phyloP scores from a whole-genome alignment of 495 filamentous ascomycete genomes.

The Podospora pseudoanserina region DNA sequence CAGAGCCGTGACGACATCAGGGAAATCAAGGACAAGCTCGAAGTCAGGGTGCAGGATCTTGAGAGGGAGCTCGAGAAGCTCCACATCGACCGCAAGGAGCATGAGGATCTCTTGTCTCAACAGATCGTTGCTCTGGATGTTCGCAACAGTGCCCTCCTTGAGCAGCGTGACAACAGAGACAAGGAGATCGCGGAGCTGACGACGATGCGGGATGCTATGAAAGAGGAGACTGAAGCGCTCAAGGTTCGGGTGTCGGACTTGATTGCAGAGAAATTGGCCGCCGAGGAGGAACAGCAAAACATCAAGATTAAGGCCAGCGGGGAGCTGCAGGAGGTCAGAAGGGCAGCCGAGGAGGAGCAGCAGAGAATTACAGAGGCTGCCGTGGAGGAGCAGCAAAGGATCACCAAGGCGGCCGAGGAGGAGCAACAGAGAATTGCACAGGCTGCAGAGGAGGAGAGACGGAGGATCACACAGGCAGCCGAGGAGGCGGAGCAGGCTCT shows the following conservation, averaged over 20 bases:
- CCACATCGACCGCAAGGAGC: conserved; percentile 36
- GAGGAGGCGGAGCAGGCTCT: conserved; percentile 11
- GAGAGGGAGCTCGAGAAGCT: conserved; percentile 34
- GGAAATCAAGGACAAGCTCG: conserved; percentile 30
- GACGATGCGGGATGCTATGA: conserved; percentile 27
- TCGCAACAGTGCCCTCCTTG: conserved; percentile 34
- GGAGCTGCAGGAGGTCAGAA: conserved; percentile 18
- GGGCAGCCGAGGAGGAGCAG: conserved; percentile 23
- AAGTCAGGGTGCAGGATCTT: conserved; percentile 31
- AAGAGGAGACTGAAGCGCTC: conserved; percentile 16
- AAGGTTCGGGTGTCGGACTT: conserved; percentile 18
- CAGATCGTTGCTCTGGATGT: conserved; percentile 38
- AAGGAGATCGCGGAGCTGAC: conserved; percentile 36
- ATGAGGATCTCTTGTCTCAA: conserved; percentile 34
- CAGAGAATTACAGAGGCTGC: conserved; percentile 18
- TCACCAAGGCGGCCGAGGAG: conserved; percentile 18
- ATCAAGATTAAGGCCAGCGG: conserved; percentile 20
- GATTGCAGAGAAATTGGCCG: conserved; percentile 23
- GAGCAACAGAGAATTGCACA: conserved; percentile 16
- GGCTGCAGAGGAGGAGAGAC: conserved; percentile 12
- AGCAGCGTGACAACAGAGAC: conserved; percentile 36
- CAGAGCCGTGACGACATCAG: conserved; percentile 39
- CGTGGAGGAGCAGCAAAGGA: conserved; percentile 26
- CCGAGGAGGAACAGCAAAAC: conserved; percentile 23
- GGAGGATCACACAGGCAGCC: conserved; percentile 11